Conservation (phyloP, 306 rosid species). For the Citrullus amarus region DNA sequence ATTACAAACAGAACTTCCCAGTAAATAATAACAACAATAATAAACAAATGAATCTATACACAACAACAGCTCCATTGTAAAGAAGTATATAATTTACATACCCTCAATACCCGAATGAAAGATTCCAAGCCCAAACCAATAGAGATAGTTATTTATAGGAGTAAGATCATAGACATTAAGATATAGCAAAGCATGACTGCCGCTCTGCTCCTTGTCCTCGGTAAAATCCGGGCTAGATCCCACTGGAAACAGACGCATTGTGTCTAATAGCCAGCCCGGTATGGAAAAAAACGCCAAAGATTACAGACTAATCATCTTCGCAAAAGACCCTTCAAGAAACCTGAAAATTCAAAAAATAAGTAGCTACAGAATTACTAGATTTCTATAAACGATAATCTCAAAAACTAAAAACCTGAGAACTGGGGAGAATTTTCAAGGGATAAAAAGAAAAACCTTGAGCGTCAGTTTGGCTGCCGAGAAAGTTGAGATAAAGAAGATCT, state of each 20-base stretch:
- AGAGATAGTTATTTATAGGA: conserved; percentile 69
- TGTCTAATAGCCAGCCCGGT: conserved; percentile 11
- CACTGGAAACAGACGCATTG: conserved; percentile 67
- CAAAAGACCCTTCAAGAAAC: conserved; percentile 9
- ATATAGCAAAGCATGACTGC: conserved; percentile 35
- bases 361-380: neutral
- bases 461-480: neutral
- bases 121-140: conserved; percentile 65
- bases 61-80: neutral
- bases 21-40: neutral
- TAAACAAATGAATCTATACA: neutral
- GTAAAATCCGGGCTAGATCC: conserved; percentile 31
- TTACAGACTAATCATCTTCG: conserved; percentile 30
- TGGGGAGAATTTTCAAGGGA: neutral
- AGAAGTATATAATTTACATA: conserved; percentile 10
- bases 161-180: conserved; percentile 95
- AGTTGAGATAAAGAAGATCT: neutral
- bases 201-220: conserved; percentile 24
- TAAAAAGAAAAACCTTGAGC: neutral
- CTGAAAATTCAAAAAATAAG: conserved; percentile 10
- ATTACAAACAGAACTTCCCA: neutral
- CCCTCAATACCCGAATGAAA: conserved; percentile 98
- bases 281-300: conserved; percentile 2
- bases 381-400: neutral
- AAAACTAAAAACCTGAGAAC: neutral